phyloP scores from a whole-genome alignment of 441 rosid genomes.

The Viola pubescens region DNA sequence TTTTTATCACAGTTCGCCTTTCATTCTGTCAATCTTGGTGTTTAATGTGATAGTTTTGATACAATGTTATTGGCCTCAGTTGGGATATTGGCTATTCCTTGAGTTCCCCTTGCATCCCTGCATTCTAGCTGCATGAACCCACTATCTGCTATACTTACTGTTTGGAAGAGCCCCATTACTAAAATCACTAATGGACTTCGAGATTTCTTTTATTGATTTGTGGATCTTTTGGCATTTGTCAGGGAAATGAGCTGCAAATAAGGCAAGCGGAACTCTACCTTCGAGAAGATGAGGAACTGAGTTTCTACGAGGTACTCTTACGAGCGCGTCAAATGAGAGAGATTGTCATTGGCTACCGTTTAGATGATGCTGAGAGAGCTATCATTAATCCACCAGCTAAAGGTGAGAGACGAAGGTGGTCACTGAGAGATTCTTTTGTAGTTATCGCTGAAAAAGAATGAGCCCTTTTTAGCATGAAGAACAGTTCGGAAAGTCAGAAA shows the following conservation, averaged over 20 bases:
- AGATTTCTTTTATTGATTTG: neutral
- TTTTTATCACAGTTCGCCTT: neutral
- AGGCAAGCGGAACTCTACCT: conserved; percentile 56
- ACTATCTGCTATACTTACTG: no score
- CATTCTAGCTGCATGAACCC: no score
- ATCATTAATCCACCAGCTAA: conserved; percentile 51
- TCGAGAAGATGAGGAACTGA: conserved; percentile 51
- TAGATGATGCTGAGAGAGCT: conserved; percentile 48
- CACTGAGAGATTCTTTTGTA: conserved; percentile 43
- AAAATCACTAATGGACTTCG: no score
- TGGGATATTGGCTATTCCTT: no score
- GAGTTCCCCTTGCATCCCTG: no score
- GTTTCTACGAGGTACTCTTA: conserved; percentile 51
- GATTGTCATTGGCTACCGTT: conserved; percentile 57
- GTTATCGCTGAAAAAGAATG: conserved; percentile 46
- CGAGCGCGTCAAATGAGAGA: conserved; percentile 57
- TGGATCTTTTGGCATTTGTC: conserved; percentile 6
- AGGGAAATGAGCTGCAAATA: conserved; percentile 75
- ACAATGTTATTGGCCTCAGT: no score
- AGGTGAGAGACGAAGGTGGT: conserved; percentile 43
- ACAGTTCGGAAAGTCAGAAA: neutral
- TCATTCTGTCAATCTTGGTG: no score
- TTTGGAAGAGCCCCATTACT: no score
- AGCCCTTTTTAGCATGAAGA: neutral
- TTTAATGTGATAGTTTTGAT: no score